phyloP scores from a whole-genome alignment of 345 rosid genomes.

The Physaria fendleri region DNA sequence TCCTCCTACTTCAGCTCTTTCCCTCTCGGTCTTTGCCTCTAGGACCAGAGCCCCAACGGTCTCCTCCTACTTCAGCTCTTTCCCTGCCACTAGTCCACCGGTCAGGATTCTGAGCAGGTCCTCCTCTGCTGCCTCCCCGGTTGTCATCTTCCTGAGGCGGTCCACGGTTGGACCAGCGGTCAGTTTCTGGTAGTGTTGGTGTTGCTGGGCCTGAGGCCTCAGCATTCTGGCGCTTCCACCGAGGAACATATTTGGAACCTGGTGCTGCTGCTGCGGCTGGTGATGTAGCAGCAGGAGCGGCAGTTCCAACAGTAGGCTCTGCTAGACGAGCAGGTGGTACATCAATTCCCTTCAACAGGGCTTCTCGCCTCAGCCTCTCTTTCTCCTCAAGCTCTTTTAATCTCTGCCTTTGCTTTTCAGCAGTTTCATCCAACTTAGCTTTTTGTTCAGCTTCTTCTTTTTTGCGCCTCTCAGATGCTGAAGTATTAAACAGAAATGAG shows the following conservation, averaged over 20 bases:
- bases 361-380: conserved; percentile 54
- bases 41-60: conserved; percentile 46
- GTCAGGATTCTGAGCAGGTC: conserved; percentile 33
- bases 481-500: neutral
- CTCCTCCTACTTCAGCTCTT: conserved; percentile 34
- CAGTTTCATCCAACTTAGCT: conserved; percentile 86
- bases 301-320: conserved; percentile 29
- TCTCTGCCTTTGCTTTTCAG: conserved; percentile 87
- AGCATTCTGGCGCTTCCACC: conserved; percentile 31
- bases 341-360: conserved; percentile 41
- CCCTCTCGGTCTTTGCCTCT: conserved; percentile 43
- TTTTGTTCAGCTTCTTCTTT: conserved; percentile 72
- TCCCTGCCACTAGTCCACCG: conserved; percentile 27
- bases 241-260: conserved; percentile 65
- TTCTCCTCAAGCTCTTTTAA: conserved; percentile 80
- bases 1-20: conserved; percentile 32
- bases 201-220: conserved; percentile 33
- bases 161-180: conserved; percentile 44
- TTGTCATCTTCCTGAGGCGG: conserved; percentile 41
- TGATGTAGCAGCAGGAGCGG: conserved; percentile 39
- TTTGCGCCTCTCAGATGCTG: conserved; percentile 79
- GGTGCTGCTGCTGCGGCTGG: conserved; percentile 33
- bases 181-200: conserved; percentile 34
- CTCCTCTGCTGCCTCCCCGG: conserved; percentile 38
- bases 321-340: conserved; percentile 41